Percentiles rank a stretch among this genome's conserved stretches.
These are phyloP conservation scores for Diaporthe longicolla DNA, from an alignment of 2,329 filamentous ascomycete species.

Conservation along the genomic window DNA sequence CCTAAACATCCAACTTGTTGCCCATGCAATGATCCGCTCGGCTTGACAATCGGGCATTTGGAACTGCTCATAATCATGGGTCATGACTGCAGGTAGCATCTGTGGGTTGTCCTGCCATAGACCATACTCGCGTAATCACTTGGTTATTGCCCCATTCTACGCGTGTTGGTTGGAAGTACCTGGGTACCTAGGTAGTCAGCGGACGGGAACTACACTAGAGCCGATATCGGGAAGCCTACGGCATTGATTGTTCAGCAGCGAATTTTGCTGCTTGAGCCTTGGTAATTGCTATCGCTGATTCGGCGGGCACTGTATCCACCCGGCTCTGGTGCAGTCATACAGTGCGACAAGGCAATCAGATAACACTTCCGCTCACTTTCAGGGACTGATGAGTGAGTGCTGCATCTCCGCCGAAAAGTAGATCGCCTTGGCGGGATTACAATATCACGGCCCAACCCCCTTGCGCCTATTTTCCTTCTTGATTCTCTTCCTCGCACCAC, in stretches of 20 bases:
- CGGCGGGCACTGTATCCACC: constrained; percentile 27
- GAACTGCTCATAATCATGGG: neutral
- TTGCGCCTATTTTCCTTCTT: neutral
- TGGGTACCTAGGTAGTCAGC: neutral
- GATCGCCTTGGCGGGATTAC: constrained; percentile 23
- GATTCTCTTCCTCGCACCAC: neutral
- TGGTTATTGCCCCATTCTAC: neutral
- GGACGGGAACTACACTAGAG: neutral
- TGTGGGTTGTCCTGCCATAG: neutral
- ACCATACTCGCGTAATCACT: neutral
- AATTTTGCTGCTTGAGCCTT: constrained; percentile 8
- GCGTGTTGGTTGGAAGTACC: neutral
- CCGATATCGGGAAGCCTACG: constrained; percentile 19
- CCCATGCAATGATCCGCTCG: neutral
- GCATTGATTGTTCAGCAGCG: constrained; percentile 29
- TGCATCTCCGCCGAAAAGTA: constrained; percentile 33
- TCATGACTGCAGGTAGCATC: neutral
- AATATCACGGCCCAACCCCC: constrained; percentile 6
- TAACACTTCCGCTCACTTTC: neutral
- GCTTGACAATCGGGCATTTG: neutral
- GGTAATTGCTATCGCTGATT: constrained; percentile 31
- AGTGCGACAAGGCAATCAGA: constrained; percentile 15
- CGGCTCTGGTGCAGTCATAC: constrained; percentile 9
- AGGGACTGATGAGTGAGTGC: constrained; percentile 13
- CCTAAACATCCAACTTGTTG: too few species aligned